phyloP scores from a whole-genome alignment of 1,139 yeast genomes.

The Magnusiomyces suaveolens region DNA sequence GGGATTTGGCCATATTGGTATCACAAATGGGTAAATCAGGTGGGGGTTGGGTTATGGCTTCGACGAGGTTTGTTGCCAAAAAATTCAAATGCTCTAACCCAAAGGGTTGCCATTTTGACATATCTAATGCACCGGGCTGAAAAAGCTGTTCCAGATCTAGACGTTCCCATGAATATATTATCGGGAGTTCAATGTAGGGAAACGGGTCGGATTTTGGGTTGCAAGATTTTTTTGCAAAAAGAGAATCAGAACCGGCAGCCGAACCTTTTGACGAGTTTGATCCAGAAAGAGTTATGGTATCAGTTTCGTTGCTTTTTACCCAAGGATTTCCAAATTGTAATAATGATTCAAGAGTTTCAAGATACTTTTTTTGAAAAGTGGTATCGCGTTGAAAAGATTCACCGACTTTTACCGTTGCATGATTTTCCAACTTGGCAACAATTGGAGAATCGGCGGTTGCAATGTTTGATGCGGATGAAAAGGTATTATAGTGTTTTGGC shows the following conservation, averaged over 20 bases:
- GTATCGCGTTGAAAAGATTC: too few species aligned
- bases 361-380: too few species aligned
- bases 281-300: background rate
- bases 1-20: background rate
- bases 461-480: too few species aligned
- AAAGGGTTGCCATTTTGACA: background rate
- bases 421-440: background rate
- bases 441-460: background rate
- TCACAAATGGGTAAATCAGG: background rate
- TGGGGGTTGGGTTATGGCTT: background rate
- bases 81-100: background rate
- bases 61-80: background rate
- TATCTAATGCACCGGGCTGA: background rate
- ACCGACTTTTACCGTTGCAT: background rate
- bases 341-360: conserved; percentile 7
- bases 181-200: too few species aligned
- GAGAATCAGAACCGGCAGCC: background rate
- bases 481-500: too few species aligned
- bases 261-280: background rate
- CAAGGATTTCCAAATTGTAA: background rate
- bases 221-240: background rate
- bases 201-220: too few species aligned
- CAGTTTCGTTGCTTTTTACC: background rate
- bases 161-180: background rate
- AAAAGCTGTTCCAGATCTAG: background rate